Evolutionary conservation across 2,329 filamentous ascomycete genomes (phyloP).

Genomic region (Nothomitra cinnamomea): DNA sequence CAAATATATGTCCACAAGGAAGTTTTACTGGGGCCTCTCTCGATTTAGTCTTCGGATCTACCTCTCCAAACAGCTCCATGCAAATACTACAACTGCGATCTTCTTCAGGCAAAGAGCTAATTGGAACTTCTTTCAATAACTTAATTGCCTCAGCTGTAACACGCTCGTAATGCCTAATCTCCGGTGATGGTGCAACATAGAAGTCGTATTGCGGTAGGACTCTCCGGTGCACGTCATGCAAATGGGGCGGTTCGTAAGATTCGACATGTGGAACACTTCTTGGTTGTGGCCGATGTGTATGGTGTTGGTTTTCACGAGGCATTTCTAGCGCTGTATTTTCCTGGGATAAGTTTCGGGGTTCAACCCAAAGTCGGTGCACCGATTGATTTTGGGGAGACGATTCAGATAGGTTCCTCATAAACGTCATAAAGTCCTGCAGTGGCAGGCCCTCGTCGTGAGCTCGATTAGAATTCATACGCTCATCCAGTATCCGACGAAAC

Average conservation of each 20-base stretch:
- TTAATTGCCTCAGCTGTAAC: background rate
- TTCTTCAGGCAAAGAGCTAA: background rate
- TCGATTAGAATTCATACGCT: background rate
- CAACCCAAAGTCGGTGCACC: background rate
- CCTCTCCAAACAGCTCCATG: slow-evolving; percentile 6
- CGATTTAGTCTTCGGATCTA: slow-evolving; percentile 31
- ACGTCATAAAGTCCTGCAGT: background rate
- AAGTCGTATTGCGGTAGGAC: background rate
- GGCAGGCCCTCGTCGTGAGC: background rate
- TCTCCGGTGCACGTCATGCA: background rate
- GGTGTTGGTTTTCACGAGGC: background rate
- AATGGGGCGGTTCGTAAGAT: background rate
- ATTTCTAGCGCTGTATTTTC: background rate
- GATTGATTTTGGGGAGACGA: background rate
- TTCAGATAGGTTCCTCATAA: background rate
- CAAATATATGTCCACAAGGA: slow-evolving; percentile 48
- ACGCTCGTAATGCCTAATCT: background rate
- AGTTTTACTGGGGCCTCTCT: slow-evolving; percentile 39
- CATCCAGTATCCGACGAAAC: background rate
- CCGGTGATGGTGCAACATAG: no score
- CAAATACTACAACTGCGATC: slow-evolving; percentile 6
- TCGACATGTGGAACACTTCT: background rate
- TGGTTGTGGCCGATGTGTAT: background rate
- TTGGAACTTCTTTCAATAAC: background rate
- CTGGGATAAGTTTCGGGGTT: background rate